Evolutionary conservation across 2,329 filamentous ascomycete genomes (phyloP).

Genomic region (Chrysoporthe cubensis): DNA sequence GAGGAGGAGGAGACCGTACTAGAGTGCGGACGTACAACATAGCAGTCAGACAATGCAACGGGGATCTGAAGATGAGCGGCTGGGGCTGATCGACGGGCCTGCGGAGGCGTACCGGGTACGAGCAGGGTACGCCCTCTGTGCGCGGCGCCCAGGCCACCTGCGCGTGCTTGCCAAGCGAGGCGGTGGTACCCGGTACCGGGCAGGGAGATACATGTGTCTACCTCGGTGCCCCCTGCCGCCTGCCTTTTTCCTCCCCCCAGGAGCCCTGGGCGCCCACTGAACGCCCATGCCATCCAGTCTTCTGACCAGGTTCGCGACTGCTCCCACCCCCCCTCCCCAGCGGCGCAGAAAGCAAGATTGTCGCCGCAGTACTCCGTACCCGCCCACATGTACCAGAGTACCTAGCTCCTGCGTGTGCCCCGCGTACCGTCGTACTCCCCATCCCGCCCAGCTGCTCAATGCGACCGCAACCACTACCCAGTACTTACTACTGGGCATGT

Average conservation of each 20-base stretch:
- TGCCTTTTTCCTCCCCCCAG: background rate
- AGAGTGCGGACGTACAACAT: background rate
- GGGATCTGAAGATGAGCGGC: conserved; percentile 2
- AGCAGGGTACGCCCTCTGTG: background rate
- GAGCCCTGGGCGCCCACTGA: background rate
- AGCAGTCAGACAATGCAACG: conserved; percentile 4
- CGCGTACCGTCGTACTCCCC: background rate
- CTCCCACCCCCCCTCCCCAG: background rate
- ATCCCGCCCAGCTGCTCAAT: background rate
- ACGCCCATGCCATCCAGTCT: conserved; percentile 26
- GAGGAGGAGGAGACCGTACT: background rate
- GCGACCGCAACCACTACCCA: background rate
- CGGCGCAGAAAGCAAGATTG: background rate
- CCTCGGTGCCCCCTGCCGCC: background rate
- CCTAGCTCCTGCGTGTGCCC: background rate
- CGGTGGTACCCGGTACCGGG: background rate
- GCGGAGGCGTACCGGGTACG: conserved; percentile 1
- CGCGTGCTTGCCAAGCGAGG: conserved; percentile 1
- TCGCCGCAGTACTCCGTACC: background rate
- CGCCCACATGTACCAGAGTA: background rate
- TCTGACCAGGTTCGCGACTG: conserved; percentile 26
- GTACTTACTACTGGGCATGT: too few relatives aligned
- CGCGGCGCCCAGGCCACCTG: background rate
- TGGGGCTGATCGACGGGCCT: conserved; percentile 3
- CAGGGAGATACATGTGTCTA: background rate